Evolutionary conservation across 2,329 filamentous ascomycete genomes (phyloP).

Genomic region (Lecanoromycetidae sp.): DNA sequence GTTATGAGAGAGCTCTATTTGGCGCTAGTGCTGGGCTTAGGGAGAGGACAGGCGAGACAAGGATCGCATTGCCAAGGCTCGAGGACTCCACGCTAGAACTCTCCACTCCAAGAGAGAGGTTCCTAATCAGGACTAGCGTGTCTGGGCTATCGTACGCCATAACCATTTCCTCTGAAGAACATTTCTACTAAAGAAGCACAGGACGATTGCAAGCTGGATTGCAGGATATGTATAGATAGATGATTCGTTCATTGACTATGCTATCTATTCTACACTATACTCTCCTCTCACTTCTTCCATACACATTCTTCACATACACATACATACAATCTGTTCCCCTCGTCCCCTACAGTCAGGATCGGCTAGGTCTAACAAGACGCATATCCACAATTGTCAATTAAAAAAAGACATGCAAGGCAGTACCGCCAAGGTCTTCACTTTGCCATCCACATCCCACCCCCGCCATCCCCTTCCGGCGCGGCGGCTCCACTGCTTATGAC

Average conservation of each 20-base stretch:
- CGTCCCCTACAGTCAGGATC: constrained; percentile 2
- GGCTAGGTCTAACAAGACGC: constrained; percentile 4
- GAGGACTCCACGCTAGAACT: too few relatives aligned
- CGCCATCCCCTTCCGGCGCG: neutral
- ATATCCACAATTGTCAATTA: constrained; percentile 10
- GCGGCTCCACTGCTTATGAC: neutral
- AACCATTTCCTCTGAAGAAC: too few relatives aligned
- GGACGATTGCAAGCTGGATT: too few relatives aligned
- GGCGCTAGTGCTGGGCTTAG: constrained; percentile 4
- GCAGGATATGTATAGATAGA: too few relatives aligned
- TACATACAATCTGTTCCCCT: neutral
- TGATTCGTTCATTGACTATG: constrained; percentile 5
- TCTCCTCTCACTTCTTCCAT: neutral
- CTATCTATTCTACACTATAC: constrained; percentile 6
- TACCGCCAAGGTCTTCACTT: constrained; percentile 7
- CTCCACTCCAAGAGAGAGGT: too few relatives aligned
- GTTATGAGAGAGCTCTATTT: neutral
- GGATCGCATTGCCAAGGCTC: too few relatives aligned
- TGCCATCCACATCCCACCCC: constrained; percentile 7
- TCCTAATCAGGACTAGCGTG: too few relatives aligned
- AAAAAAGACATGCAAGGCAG: constrained; percentile 3
- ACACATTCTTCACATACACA: constrained; percentile 3
- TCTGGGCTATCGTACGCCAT: too few relatives aligned
- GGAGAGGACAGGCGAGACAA: too few relatives aligned
- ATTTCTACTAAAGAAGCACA: too few relatives aligned